A percentile compares a stretch with the other conserved stretches of the same genome.
Evolutionary conservation across 2,329 filamentous ascomycete genomes (phyloP).

Genomic region (Zasmidium cellare): DNA sequence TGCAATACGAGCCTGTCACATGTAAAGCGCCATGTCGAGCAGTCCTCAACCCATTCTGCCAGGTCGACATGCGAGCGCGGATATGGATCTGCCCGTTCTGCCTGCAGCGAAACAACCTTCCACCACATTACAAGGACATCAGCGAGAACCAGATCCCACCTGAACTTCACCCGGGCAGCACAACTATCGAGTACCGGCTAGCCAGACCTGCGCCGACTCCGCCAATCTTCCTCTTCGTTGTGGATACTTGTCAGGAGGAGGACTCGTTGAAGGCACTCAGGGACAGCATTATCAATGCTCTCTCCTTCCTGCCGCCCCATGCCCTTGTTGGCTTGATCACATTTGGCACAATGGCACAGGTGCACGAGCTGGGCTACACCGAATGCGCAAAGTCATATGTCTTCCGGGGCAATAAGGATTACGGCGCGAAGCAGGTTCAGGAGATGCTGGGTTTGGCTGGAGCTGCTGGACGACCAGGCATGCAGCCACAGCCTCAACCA

Average conservation of each 20-base stretch:
- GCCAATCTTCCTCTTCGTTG: conserved; percentile 83
- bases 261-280: conserved; percentile 80
- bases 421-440: conserved; percentile 97
- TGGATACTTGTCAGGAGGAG: conserved; percentile 86
- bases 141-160: conserved; percentile 79
- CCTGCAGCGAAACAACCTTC: conserved; percentile 77
- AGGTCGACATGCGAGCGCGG: conserved; percentile 79
- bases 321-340: conserved; percentile 81
- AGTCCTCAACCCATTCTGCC: conserved; percentile 94
- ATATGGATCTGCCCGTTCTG: conserved; percentile 92
- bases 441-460: conserved; percentile 88
- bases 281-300: conserved; percentile 82
- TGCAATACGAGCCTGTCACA: conserved; percentile 94
- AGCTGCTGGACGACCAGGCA: conserved; percentile 69
- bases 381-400: conserved; percentile 99
- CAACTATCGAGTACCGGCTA: conserved; percentile 86
- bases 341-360: conserved; percentile 93
- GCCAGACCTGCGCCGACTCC: conserved; percentile 80
- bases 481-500: conserved; percentile 67
- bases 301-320: conserved; percentile 78
- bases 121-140: conserved; percentile 87
- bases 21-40: conserved; percentile 96
- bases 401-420: conserved; percentile 97
- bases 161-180: conserved; percentile 78
- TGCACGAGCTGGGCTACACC: conserved; percentile 96